phyloP scores from a whole-genome alignment of 179 eudicot species.

The Vitellaria paradoxa region DNA sequence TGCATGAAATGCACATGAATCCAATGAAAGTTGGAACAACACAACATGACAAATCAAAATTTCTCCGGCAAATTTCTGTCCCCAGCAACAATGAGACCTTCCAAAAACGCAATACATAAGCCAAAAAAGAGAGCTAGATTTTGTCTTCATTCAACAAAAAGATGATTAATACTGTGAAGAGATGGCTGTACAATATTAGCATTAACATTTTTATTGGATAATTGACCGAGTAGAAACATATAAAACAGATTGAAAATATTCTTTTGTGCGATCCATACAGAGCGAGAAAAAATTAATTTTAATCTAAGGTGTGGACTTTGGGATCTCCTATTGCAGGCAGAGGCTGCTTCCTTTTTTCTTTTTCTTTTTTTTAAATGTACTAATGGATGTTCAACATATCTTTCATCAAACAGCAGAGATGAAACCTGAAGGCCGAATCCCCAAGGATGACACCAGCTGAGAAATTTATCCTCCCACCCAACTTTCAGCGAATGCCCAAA shows the following conservation, averaged over 20 bases:
- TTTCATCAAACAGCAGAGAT: background rate
- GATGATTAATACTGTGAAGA: too few species aligned
- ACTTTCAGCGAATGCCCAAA: conserved; percentile 20
- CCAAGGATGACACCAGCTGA: background rate
- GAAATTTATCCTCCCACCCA: background rate
- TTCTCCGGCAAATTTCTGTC: too few species aligned
- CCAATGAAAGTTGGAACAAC: too few species aligned
- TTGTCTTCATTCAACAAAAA: too few species aligned
- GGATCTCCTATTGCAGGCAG: conserved; percentile 4
- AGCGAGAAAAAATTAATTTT: background rate
- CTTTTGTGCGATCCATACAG: background rate
- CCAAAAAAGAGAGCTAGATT: too few species aligned
- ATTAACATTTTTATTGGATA: too few species aligned
- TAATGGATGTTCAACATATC: background rate
- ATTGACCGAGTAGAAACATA: background rate
- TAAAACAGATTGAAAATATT: background rate
- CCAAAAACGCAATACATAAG: too few species aligned
- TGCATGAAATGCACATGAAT: too few species aligned
- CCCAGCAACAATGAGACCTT: too few species aligned
- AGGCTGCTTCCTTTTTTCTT: background rate
- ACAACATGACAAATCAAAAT: too few species aligned
- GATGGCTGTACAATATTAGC: too few species aligned
- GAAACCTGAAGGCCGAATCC: background rate
- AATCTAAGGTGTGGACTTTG: background rate
- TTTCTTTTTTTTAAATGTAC: background rate